A percentile compares a stretch with the other conserved stretches of the same genome.
Conservation (phyloP, 2,329 filamentous ascomycete species). For the Cadophora malorum region DNA sequence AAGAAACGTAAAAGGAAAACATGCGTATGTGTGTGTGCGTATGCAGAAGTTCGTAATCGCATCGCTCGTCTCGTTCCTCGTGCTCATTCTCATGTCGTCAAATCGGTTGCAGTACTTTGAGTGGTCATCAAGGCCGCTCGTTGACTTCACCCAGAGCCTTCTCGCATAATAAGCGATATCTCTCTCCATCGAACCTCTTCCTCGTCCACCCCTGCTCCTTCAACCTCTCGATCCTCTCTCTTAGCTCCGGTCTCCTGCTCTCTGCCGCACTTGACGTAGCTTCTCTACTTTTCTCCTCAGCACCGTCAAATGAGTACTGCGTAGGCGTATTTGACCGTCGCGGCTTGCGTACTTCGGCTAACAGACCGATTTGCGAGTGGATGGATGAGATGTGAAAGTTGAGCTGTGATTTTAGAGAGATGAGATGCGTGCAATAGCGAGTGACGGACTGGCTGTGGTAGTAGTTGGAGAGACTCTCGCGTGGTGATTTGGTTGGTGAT, state of each 20-base stretch:
- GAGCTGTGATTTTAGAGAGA: constrained; percentile 33
- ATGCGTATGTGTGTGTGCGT: background rate
- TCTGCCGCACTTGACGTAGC: constrained; percentile 23
- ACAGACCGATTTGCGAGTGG: constrained; percentile 31
- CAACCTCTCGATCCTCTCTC: constrained; percentile 33
- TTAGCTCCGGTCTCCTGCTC: constrained; percentile 28
- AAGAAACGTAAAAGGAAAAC: background rate
- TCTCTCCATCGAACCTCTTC: constrained; percentile 37
- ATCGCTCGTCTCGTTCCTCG: constrained; percentile 4
- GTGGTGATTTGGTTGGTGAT: constrained; percentile 7
- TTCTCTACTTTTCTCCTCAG: background rate
- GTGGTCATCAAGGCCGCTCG: constrained; percentile 14
- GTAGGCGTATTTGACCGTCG: constrained; percentile 34
- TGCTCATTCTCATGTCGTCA: constrained; percentile 9
- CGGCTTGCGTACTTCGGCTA: constrained; percentile 30
- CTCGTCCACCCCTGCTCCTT: constrained; percentile 36
- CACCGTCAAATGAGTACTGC: constrained; percentile 7
- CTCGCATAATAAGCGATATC: constrained; percentile 41
- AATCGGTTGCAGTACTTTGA: background rate
- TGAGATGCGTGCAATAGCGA: constrained; percentile 35
- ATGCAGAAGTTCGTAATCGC: background rate
- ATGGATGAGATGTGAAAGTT: constrained; percentile 36
- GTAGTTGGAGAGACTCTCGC: constrained; percentile 21
- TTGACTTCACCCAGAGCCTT: constrained; percentile 36
- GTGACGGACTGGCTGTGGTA: constrained; percentile 25